These are phyloP conservation scores for Dothideomycetidae sp. DNA, from an alignment of 2,329 filamentous ascomycete species.

Conservation along the genomic window DNA sequence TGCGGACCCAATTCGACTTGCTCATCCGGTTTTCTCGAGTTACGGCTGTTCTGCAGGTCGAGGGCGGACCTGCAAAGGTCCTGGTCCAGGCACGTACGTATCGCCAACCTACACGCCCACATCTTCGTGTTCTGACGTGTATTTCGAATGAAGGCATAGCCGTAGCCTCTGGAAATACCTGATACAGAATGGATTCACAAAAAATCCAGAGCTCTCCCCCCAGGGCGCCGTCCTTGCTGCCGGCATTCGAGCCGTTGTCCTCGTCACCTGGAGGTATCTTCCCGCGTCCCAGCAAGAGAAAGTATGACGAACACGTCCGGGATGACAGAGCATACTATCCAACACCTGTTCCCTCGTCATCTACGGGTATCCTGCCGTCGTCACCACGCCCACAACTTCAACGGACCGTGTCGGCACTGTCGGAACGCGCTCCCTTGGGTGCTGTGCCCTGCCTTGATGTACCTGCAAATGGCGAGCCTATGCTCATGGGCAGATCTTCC, in stretches of 20 bases:
- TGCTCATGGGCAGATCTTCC: constrained; percentile 85
- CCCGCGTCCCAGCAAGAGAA: constrained; percentile 55
- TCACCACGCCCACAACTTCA: constrained; percentile 45
- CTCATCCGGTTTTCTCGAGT: not conserved
- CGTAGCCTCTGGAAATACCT: not conserved
- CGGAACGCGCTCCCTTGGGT: constrained; percentile 71
- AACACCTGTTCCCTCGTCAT: constrained; percentile 86
- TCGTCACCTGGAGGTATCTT: constrained; percentile 51
- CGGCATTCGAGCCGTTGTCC: constrained; percentile 66
- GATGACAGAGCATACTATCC: constrained; percentile 55
- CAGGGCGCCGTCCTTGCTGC: constrained; percentile 50
- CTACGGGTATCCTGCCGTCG: constrained; percentile 77
- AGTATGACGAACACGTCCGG: constrained; percentile 36
- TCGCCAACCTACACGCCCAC: not conserved
- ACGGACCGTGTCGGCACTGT: constrained; percentile 49
- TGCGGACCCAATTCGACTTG: not conserved
- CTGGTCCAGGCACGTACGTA: no score
- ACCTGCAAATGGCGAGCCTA: constrained; percentile 61
- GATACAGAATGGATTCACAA: constrained; percentile 7
- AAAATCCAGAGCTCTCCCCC: constrained; percentile 7
- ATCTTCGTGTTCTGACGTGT: constrained; percentile 7
- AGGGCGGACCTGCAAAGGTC: not conserved
- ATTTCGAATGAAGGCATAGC: no score
- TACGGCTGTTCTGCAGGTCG: not conserved
- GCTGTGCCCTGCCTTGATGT: constrained; percentile 73